Evolutionary conservation across 768 basidiomycete species (phyloP), one percentile per base, ranked within the genome.

Genomic region (Russula foetens): DNA sequence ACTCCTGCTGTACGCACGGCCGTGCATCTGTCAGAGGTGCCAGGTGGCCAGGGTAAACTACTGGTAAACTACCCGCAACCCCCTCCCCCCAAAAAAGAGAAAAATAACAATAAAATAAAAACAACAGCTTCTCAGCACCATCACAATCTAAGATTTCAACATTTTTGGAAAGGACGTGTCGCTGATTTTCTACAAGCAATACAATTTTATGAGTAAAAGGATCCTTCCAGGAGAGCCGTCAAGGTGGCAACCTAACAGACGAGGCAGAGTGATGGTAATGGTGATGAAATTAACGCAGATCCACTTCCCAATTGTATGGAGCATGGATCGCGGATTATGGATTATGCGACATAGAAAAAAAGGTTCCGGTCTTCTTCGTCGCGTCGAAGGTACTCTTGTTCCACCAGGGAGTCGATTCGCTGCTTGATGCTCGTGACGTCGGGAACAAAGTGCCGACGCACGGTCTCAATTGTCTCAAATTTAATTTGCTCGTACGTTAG

Each of bases 391-490:
- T 95, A 98, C 70, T 96, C 91, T 62, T 80, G 77, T 64, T 97
- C 94, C 56, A 97, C 90, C 64, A 97, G 72, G 41, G 79, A 78
- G 66, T 88, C 86, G 64, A 97, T 84, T 59, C 90, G 78, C 70
- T 83, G 82, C 78, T 98, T 98, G 75, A 98, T 94, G 69, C 81
- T 80, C 60, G 80, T 79, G 26, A 96, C 87, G 62, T 87, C 84
- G 47, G 95, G 95, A 57, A 83, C 80, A 72, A 98, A 98, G 67
- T 95, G 88, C 43, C 76, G 84, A 73, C 87, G 89, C 50, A 98
- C 91, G 24, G 92, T 87, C 21, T 90, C 86, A 59, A 97, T 84
- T 11, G 91, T 90, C 64, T 85, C 85, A 52, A 84, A 81, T 73
- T 91, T 87, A 67, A 98, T 79, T 65, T 87, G 79, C 66, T 89